These are phyloP conservation scores for Apiospora koreana DNA, from an alignment of 2,329 filamentous ascomycete genomes.

Conservation along the genomic window DNA sequence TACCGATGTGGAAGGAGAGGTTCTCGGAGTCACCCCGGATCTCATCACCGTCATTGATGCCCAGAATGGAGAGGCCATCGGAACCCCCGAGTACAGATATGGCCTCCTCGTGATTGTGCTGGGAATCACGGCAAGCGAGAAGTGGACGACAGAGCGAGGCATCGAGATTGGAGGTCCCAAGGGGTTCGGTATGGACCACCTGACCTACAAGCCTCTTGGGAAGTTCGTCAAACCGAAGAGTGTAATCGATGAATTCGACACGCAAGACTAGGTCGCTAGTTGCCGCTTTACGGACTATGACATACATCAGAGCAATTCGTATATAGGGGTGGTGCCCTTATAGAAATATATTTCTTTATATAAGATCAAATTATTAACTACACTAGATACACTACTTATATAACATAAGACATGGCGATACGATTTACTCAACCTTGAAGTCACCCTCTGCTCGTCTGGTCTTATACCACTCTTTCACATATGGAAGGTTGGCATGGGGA, in stretches of 20 bases:
- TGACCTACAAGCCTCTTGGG: conserved; percentile 50
- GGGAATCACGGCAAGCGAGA: conserved; percentile 45
- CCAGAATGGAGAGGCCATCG: conserved; percentile 57
- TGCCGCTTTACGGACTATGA: neutral
- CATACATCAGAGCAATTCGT: neutral
- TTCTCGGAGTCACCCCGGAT: conserved; percentile 58
- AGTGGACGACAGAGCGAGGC: conserved; percentile 47
- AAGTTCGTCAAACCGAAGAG: conserved; percentile 50
- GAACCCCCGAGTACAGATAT: conserved; percentile 58
- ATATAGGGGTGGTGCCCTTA: neutral
- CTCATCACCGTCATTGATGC: conserved; percentile 57
- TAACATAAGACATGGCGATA: neutral
- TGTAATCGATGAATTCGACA: conserved; percentile 51
- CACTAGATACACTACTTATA: neutral
- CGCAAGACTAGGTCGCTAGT: neutral
- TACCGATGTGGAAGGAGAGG: conserved; percentile 36
- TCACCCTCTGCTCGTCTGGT: conserved; percentile 31
- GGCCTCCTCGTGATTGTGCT: conserved; percentile 52
- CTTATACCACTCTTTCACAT: conserved; percentile 45
- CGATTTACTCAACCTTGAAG: conserved; percentile 23
- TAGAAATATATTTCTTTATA: neutral
- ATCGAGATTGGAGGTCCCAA: conserved; percentile 52
- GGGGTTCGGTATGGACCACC: conserved; percentile 48
- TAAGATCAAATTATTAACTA: neutral
- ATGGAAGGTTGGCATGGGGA: conserved; percentile 42